Base-by-base conservation (phyloP, 495 filamentous ascomycete genomes). In the Lasiosphaeris hirsuta region DNA sequence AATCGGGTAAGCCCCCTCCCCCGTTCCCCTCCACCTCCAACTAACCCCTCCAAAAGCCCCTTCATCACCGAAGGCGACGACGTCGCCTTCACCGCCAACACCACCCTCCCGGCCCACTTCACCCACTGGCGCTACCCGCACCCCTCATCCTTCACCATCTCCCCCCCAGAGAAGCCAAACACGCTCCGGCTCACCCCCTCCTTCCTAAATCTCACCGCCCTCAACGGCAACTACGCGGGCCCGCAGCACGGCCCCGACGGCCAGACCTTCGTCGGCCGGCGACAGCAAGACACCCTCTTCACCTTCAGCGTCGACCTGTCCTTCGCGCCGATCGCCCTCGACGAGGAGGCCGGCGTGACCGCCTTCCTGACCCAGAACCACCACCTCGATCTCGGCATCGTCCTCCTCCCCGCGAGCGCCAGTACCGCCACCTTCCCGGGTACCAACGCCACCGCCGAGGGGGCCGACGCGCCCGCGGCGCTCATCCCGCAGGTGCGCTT, bases 321-420 rank as follows among this genome's bases (percentile, higher is more conserved):
- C 14, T 81, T 77, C 56, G 34, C 63, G 0, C 78, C 77, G 0
- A 60, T 56, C 1, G 48, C 40, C 1, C 4, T 56, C 8, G 74
- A 69, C 48, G 66, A 77, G 41, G 75, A 79, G 51, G 72, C 70
- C 33, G 76, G 76, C 9, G 65, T 79, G 8, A 70, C 73, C 0
- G 67, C 72, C 3, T 83, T 83, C 58, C 63, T 80, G 15, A 78
- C 72, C 13, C 79, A 83, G 60, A 79, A 77, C 59, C 78, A 81
- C 54, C 80, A 82, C 49, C 57, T 81, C 9, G 77, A 81, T 42
- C 52, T 83, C 10, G 77, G 78, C n/a, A 56, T 82, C 17, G 75
- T 75, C n/a, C 54, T 75, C 39, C 68, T 79, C 10, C 70, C 68
- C 17, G 57, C 61, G 7, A 37, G 40, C 10, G 11, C 13, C 1